phyloP scores from a whole-genome alignment of 805 yeast genomes.

The Suhomyces pyralidae region DNA sequence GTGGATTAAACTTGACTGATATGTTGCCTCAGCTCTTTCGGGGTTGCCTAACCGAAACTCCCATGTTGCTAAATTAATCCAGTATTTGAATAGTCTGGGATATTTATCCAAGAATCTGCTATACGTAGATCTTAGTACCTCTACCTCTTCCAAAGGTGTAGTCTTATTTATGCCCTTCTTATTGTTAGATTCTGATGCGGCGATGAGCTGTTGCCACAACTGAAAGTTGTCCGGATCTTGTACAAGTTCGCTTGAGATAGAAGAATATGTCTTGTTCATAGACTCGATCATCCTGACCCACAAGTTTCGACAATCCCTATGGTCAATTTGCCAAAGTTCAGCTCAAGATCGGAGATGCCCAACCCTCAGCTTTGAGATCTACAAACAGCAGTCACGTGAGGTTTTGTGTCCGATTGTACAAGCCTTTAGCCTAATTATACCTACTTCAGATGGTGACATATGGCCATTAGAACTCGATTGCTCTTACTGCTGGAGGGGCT shows the following conservation, averaged over 20 bases:
- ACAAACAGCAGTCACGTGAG: neutral
- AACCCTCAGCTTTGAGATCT: neutral
- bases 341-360: neutral
- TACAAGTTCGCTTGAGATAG: conserved; percentile 28
- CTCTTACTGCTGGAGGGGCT: neutral
- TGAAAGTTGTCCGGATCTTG: conserved; percentile 32
- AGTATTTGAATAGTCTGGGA: conserved; percentile 52
- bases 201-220: conserved; percentile 38
- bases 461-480: neutral
- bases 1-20: conserved; percentile 21
- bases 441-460: neutral
- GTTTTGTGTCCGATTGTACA: neutral
- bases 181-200: conserved; percentile 25
- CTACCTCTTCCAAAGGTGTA: conserved; percentile 25
- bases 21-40: conserved; percentile 23
- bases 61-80: conserved; percentile 55
- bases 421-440: neutral
- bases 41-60: conserved; percentile 46
- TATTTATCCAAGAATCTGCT: conserved; percentile 43
- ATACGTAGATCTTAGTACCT: conserved; percentile 38
- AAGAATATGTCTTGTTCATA: conserved; percentile 23
- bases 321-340: neutral
- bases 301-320: neutral
- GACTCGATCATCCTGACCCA: neutral
- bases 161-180: conserved; percentile 32